Base-by-base conservation (phyloP, 1,284 basidiomycete genomes). In the Cryptococcus sp. region DNA sequence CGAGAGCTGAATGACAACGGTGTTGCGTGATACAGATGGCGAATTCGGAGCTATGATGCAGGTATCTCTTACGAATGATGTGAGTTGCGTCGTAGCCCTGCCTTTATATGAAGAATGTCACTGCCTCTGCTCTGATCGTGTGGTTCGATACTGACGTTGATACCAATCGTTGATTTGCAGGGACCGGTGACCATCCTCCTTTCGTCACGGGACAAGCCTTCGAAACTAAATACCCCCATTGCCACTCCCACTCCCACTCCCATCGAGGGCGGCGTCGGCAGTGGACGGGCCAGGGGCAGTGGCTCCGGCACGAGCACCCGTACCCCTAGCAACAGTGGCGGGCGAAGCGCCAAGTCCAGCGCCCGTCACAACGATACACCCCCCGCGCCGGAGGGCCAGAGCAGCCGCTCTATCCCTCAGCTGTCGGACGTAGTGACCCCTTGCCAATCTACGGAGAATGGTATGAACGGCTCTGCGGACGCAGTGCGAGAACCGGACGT, bases 31-130 rank as follows among this genome's bases (percentile, higher is more conserved):
- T 41, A 49, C 60, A 93, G 91, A 93, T 74, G 92, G 92, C n/a
- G 82, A 82, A 68, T 94, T 95, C 73, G 91, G 91, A 38, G 92
- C 91, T 4, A 93, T 93, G 91, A 94, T 94, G 92, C 84, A 87
- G 57, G 90, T 95, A 51, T 85, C 82, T 59, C 78, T 94, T 54
- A 87, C 84, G 40, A 95, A 95, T 73, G 91, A 94, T 80, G 91
- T 89, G 75, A 55, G 82, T 72, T 6, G 30, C 20, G 19, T 35
- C 8, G 15, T 41, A 16, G 13, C 13, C n/a, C 47, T 39, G 17
- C 27, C 19, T 20, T 27, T 8, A 22, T 5, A 45, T 17, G 30
- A 16, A 22, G 30, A 23, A 17, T 27, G 42, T 19, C 30, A 30
- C 3, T 38, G n/a, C 22, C 39, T 16, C 22, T 38, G 15, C 3